Evolutionary conservation across 2,329 filamentous ascomycete species (phyloP).

Genomic region (Metarhizium sp.): DNA sequence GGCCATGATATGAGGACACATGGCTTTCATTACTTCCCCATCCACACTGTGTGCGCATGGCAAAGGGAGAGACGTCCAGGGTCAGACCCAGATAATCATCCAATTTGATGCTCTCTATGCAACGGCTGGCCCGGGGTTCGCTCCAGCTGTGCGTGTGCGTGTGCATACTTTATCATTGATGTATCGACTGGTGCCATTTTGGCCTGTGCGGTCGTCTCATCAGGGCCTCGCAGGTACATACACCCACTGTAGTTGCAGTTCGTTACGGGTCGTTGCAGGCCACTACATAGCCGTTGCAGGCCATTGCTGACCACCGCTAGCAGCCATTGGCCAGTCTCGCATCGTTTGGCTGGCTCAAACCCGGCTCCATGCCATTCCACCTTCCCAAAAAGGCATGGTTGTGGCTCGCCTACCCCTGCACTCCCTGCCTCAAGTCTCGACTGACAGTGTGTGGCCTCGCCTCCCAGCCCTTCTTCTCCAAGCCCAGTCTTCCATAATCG

Average conservation of each 20-base stretch:
- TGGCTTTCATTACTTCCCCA: too few species aligned
- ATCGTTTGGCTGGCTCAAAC: neutral
- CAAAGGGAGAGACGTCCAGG: too few species aligned
- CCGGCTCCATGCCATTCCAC: neutral
- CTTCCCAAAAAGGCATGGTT: slow-evolving; percentile 1
- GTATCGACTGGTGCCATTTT: neutral
- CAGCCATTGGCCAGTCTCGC: neutral
- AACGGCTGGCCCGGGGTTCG: neutral
- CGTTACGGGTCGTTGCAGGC: too few species aligned
- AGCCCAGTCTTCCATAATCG: neutral
- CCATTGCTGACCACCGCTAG: neutral
- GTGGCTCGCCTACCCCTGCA: neutral
- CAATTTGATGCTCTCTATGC: neutral
- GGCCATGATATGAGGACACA: too few species aligned
- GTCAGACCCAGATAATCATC: too few species aligned
- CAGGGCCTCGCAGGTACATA: too few species aligned
- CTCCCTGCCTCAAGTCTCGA: neutral
- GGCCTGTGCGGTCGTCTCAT: neutral
- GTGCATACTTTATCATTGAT: neutral
- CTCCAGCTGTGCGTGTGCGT: neutral
- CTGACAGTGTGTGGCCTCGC: neutral
- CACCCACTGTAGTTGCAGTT: too few species aligned
- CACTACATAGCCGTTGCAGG: too few species aligned
- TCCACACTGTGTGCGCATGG: too few species aligned
- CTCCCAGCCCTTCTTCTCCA: neutral